A percentile compares a stretch with the other conserved stretches of the same genome.
phyloP scores from a whole-genome alignment of 2,329 filamentous ascomycete genomes.

The Aspergillus vadensis region DNA sequence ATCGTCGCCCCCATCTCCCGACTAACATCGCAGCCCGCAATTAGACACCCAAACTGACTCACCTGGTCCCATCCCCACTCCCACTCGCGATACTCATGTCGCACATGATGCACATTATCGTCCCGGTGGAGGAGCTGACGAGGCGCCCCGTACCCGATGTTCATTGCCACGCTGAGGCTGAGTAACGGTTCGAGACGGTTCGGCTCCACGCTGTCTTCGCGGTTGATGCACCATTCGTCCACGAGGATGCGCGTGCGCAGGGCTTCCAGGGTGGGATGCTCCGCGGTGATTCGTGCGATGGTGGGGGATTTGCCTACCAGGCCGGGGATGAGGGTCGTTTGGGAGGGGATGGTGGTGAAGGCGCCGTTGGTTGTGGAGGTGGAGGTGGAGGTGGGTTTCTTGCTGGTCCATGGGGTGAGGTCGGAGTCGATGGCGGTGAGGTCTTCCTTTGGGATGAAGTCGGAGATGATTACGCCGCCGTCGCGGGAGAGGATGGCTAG shows the following conservation, averaged over 20 bases:
- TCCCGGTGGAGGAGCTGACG: conserved; percentile 35
- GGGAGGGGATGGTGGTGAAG: conserved; percentile 25
- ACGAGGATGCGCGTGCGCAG: conserved; percentile 29
- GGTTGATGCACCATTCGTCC: conserved; percentile 24
- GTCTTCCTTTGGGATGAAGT: conserved; percentile 27
- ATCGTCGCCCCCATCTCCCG: conserved; percentile 38
- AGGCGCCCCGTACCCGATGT: conserved; percentile 34
- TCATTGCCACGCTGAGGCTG: conserved; percentile 32
- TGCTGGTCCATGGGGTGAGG: conserved; percentile 9
- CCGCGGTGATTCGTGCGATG: conserved; percentile 24
- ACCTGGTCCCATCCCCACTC: conserved; percentile 18
- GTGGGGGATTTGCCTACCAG: conserved; percentile 35
- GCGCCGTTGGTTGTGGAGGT: conserved; percentile 14
- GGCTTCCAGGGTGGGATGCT: conserved; percentile 25
- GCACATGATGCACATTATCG: conserved; percentile 34
- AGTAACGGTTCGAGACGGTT: conserved; percentile 29
- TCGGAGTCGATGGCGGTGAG: conserved; percentile 30
- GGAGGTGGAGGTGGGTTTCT: not conserved
- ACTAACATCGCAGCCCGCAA: conserved; percentile 31
- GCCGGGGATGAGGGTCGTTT: conserved; percentile 30
- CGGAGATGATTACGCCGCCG: conserved; percentile 36
- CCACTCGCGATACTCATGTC: conserved; percentile 17
- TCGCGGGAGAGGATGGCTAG: conserved; percentile 35
- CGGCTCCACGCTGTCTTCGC: conserved; percentile 25
- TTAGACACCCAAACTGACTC: conserved; percentile 31